Percentiles rank a stretch among this genome's conserved stretches.
Evolutionary conservation across 768 basidiomycete genomes (phyloP).

Genomic region (Lactifluus echinatus): DNA sequence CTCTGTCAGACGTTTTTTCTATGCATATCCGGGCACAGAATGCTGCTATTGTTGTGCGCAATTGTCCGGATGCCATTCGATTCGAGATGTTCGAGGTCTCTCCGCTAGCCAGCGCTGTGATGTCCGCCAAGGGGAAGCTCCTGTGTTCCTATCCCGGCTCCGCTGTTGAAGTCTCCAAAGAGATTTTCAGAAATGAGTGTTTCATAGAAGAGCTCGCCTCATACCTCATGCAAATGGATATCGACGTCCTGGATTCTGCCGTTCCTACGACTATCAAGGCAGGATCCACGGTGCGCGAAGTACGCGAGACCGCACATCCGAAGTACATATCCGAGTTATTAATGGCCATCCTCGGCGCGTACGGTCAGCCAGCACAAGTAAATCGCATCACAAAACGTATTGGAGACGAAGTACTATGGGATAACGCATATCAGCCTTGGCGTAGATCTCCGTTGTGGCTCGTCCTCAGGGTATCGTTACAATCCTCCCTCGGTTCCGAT

Average conservation of each 20-base stretch:
- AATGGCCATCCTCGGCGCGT: not conserved
- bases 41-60: not conserved
- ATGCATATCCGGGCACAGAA: not conserved
- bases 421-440: not conserved
- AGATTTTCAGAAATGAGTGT: not conserved
- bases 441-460: not conserved
- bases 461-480: not conserved
- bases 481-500: not conserved
- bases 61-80: not conserved
- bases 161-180: not conserved
- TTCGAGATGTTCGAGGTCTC: not conserved
- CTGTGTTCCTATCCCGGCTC: not conserved
- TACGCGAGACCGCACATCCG: not conserved
- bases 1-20: not conserved
- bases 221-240: not conserved
- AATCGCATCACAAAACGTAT: not conserved
- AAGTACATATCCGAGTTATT: not conserved
- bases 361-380: not conserved
- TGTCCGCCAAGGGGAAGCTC: not conserved
- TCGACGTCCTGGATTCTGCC: too few relatives aligned
- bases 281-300: not conserved
- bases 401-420: not conserved
- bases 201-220: not conserved
- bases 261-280: not conserved
- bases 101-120: not conserved